Evolutionary conservation across 2,329 filamentous ascomycete genomes (phyloP).

Genomic region (Hortaea sp.): DNA sequence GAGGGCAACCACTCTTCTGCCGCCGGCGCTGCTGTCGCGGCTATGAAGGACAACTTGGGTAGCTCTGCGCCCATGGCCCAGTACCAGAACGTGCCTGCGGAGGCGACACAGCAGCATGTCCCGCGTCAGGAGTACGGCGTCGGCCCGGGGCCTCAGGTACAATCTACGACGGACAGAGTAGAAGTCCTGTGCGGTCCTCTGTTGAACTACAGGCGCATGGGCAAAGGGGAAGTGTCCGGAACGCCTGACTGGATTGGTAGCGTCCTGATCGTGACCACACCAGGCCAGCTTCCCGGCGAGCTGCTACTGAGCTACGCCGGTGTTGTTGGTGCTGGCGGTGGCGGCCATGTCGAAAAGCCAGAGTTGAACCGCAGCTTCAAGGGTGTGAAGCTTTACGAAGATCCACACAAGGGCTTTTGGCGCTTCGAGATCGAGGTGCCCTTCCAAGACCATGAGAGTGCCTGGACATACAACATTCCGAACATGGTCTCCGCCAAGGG

Average conservation of each 20-base stretch:
- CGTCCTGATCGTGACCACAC: slow-evolving; percentile 69
- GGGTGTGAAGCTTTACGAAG: slow-evolving; percentile 50
- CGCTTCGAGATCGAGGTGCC: slow-evolving; percentile 50
- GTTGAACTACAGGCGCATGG: slow-evolving; percentile 66
- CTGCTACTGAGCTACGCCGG: slow-evolving; percentile 50
- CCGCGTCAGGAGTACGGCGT: slow-evolving; percentile 22
- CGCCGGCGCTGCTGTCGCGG: slow-evolving; percentile 1
- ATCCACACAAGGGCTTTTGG: slow-evolving; percentile 50
- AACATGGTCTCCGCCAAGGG: slow-evolving; percentile 40
- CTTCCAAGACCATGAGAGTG: slow-evolving; percentile 61
- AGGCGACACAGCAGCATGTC: slow-evolving; percentile 4
- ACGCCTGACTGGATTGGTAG: slow-evolving; percentile 66
- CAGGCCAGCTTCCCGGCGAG: slow-evolving; percentile 52
- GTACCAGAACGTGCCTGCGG: background rate
- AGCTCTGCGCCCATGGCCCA: background rate
- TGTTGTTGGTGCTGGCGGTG: slow-evolving; percentile 23
- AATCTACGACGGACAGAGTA: slow-evolving; percentile 30
- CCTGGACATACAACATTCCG: slow-evolving; percentile 69
- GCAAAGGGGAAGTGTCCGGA: slow-evolving; percentile 39
- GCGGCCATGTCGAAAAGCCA: slow-evolving; percentile 15
- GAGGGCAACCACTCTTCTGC: background rate
- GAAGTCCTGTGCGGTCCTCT: slow-evolving; percentile 64
- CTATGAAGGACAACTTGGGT: background rate
- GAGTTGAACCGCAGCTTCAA: slow-evolving; percentile 26
- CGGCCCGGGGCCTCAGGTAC: slow-evolving; percentile 33